These are phyloP conservation scores for Acanthamoeba healyi DNA, from an alignment of 208 protist species.

Conservation along the genomic window DNA sequence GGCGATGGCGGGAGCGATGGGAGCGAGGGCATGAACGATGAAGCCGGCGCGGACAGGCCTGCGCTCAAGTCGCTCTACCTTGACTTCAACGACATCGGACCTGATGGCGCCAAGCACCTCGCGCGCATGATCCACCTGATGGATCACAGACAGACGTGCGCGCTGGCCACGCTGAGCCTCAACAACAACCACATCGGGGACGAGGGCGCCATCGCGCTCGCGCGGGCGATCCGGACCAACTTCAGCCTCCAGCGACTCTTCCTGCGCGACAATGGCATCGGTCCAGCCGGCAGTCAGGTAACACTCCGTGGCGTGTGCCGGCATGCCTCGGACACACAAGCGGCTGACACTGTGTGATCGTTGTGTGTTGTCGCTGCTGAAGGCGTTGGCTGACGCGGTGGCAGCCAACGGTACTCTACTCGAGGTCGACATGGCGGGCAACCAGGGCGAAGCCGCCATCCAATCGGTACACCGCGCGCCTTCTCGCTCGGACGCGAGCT, in stretches of 20 bases:
- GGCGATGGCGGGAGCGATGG: background rate
- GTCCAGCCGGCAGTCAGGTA: background rate
- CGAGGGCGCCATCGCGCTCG: conserved; percentile 18
- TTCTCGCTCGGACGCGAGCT: background rate
- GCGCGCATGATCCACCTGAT: conserved; percentile 1
- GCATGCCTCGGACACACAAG: background rate
- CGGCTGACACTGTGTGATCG: background rate
- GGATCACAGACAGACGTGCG: background rate
- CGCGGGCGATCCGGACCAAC: background rate
- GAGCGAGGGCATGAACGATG: background rate
- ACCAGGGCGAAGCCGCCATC: conserved; percentile 9
- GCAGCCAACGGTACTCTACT: background rate
- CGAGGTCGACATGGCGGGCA: conserved; percentile 9
- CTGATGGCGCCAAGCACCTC: background rate
- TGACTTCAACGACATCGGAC: conserved; percentile 40
- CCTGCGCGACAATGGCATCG: background rate
- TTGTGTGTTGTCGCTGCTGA: too few relatives aligned
- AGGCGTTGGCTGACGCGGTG: conserved; percentile 28
- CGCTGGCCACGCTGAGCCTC: conserved; percentile 6
- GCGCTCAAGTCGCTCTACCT: conserved; percentile 49
- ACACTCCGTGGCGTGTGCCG: background rate
- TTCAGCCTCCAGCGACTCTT: background rate
- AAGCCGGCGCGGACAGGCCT: background rate
- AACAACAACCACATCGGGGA: conserved; percentile 6
- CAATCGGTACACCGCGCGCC: background rate